Conservation (phyloP, 208 protist genomes). For the Crithidia bombi region DNA sequence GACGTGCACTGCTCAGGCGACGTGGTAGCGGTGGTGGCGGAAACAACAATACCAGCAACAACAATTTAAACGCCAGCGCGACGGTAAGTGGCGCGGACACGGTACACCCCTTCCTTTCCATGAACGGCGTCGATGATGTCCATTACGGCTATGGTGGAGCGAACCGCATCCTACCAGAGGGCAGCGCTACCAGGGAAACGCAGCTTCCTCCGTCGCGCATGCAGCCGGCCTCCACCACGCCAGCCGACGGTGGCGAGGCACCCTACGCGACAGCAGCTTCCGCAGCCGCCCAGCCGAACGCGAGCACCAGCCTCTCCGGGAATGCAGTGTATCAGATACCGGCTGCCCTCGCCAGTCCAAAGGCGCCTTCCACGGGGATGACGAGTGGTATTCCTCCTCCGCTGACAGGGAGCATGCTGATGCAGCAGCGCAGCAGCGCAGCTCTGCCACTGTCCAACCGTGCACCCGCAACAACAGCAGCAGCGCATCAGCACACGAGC, state of each 20-base stretch:
- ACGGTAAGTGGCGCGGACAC: background rate
- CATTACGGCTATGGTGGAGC: background rate
- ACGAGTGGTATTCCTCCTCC: too few species aligned
- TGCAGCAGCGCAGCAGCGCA: background rate
- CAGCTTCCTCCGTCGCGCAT: background rate
- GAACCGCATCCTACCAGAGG: background rate
- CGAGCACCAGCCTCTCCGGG: background rate
- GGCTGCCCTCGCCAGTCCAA: background rate
- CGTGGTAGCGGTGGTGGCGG: conserved; percentile 1
- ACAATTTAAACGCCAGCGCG: background rate
- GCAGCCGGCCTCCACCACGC: background rate
- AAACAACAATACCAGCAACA: background rate
- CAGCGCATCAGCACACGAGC: conserved; percentile 2
- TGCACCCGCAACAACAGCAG: background rate
- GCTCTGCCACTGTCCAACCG: background rate
- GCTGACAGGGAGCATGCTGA: background rate
- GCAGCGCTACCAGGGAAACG: background rate
- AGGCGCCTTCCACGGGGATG: background rate
- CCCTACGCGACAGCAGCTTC: background rate
- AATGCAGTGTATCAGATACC: background rate
- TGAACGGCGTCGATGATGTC: background rate
- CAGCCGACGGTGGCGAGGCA: conserved; percentile 13
- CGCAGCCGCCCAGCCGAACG: background rate
- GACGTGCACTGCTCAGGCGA: conserved; percentile 42
- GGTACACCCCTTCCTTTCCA: background rate